These are phyloP conservation scores for Xylaria sp. DNA, from an alignment of 2,329 filamentous ascomycete species.

Conservation along the genomic window DNA sequence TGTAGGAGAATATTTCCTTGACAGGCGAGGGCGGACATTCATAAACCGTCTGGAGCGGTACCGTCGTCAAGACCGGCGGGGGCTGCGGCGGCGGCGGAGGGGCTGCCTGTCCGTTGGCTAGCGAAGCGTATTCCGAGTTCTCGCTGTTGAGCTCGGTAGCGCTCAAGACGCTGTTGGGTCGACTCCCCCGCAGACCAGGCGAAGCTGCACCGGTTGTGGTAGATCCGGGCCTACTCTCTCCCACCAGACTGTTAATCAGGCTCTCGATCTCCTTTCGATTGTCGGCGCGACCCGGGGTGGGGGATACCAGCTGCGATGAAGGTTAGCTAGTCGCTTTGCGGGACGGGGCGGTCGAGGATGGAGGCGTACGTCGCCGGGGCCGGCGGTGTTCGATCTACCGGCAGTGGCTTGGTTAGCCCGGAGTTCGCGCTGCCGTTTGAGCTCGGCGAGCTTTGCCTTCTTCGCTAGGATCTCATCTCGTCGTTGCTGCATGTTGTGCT, in stretches of 20 bases:
- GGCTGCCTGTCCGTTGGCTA: slow-evolving; percentile 44
- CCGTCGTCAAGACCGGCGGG: slow-evolving; percentile 73
- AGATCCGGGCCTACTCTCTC: slow-evolving; percentile 73
- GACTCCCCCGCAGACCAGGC: slow-evolving; percentile 70
- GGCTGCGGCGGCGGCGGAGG: slow-evolving; percentile 60
- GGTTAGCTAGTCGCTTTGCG: slow-evolving; percentile 21
- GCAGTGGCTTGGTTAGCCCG: slow-evolving; percentile 75
- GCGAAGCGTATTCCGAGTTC: slow-evolving; percentile 62
- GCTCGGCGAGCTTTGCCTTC: slow-evolving; percentile 93
- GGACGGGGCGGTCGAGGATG: slow-evolving; percentile 6
- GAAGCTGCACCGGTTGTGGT: slow-evolving; percentile 67
- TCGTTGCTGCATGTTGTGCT: slow-evolving; percentile 70
- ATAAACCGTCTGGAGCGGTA: slow-evolving; percentile 74
- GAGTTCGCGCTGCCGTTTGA: slow-evolving; percentile 88
- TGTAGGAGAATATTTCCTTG: slow-evolving; percentile 91
- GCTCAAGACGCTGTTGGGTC: slow-evolving; percentile 85
- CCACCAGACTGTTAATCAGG: slow-evolving; percentile 82
- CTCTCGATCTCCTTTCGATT: slow-evolving; percentile 78
- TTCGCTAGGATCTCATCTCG: slow-evolving; percentile 97
- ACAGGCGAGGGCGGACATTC: slow-evolving; percentile 77
- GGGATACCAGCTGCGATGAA: slow-evolving; percentile 62
- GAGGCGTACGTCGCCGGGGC: slow-evolving; percentile 69
- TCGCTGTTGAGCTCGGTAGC: slow-evolving; percentile 79
- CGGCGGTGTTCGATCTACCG: slow-evolving; percentile 69
- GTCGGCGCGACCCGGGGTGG: slow-evolving; percentile 70